Conservation (phyloP, 164 flowering plant species). For the Berberis thunbergii region DNA sequence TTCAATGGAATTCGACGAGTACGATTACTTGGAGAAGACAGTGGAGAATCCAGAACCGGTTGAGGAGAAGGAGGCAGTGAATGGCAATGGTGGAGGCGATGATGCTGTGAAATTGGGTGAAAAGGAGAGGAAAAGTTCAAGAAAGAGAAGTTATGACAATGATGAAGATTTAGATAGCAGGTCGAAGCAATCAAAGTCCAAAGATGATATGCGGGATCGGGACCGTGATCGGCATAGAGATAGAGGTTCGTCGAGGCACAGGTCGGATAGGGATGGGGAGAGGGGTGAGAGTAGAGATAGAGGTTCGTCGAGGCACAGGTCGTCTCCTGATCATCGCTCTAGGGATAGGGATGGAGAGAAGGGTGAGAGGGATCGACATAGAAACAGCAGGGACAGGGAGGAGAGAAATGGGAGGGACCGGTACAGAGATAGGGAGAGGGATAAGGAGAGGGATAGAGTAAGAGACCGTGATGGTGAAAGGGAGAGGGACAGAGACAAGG, state of each 20-base stretch:
- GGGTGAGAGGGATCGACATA: slow-evolving; percentile 10
- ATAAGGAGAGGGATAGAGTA: slow-evolving; percentile 5
- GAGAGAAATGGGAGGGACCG: slow-evolving; percentile 14
- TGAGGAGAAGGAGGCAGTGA: slow-evolving; percentile 15
- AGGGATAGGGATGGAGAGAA: slow-evolving; percentile 18
- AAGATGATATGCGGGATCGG: not conserved
- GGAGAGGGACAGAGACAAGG: slow-evolving; percentile 13
- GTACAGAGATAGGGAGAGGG: slow-evolving; percentile 6
- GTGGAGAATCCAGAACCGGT: slow-evolving; percentile 47
- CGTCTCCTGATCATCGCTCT: slow-evolving; percentile 6
- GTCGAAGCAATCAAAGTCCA: slow-evolving; percentile 2
- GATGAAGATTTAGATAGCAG: slow-evolving; percentile 16
- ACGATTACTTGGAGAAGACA: slow-evolving; percentile 83
- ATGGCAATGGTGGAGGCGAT: slow-evolving; percentile 32
- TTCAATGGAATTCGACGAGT: slow-evolving; percentile 92
- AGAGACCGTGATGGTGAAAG: slow-evolving; percentile 6
- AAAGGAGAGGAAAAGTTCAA: slow-evolving; percentile 21
- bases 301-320: not conserved
- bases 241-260: slow-evolving; percentile 3
- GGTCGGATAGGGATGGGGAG: slow-evolving; percentile 14
- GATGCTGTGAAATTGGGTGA: slow-evolving; percentile 33
- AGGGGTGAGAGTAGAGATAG: slow-evolving; percentile 19
- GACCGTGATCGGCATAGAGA: slow-evolving; percentile 31
- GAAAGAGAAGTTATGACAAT: slow-evolving; percentile 33
- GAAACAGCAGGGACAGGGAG: slow-evolving; percentile 14